Percentiles rank a stretch among this genome's conserved stretches.
phyloP scores from a whole-genome alignment of 208 protist genomes.

The Spongospora subterranea region DNA sequence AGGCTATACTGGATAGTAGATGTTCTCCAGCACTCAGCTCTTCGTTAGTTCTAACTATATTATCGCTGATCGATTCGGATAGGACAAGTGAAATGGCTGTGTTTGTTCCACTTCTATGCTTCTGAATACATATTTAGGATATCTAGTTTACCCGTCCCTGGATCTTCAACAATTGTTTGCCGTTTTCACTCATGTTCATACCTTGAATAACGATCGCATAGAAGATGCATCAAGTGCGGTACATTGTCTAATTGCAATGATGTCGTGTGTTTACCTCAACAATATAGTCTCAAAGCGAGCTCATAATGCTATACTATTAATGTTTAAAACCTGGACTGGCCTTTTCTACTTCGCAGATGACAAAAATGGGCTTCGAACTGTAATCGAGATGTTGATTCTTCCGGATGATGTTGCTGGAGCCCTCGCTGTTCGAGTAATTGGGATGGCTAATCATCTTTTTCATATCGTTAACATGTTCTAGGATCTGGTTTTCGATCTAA shows the following conservation, averaged over 20 bases:
- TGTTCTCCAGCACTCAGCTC: not conserved
- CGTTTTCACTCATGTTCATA: not conserved
- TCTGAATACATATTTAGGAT: not conserved
- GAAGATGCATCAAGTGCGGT: no score
- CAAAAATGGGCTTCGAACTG: not conserved
- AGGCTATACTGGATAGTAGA: not conserved
- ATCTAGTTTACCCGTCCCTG: not conserved
- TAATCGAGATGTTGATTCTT: not conserved
- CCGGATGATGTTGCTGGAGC: slow-evolving; percentile 2
- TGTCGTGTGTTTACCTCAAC: no score
- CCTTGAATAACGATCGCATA: no score
- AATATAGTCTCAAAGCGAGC: no score
- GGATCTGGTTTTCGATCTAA: slow-evolving; percentile 19
- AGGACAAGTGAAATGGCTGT: not conserved
- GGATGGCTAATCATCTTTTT: not conserved
- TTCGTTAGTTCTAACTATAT: not conserved
- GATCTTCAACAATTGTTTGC: not conserved
- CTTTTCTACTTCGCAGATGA: slow-evolving; percentile 23
- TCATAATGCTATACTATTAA: not conserved
- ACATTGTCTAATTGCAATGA: no score
- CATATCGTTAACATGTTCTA: not conserved
- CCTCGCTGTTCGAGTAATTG: not conserved
- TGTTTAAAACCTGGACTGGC: slow-evolving; percentile 13
- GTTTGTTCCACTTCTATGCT: not conserved
- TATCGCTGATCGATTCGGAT: not conserved